Evolutionary conservation across 2,329 filamentous ascomycete species (phyloP).

Genomic region (Knoxdaviesia capensis): DNA sequence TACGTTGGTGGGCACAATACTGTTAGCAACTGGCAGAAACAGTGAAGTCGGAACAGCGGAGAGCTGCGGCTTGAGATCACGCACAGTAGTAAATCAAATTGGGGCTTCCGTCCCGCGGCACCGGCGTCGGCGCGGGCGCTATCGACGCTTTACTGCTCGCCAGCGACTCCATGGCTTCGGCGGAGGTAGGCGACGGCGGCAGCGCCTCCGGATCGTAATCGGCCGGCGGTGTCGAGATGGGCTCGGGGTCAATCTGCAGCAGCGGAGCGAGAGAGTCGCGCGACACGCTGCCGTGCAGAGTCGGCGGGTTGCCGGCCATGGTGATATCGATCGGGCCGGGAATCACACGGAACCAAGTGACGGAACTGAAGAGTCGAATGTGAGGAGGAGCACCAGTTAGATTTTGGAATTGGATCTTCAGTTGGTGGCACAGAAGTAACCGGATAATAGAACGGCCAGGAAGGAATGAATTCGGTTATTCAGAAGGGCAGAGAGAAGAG

Average conservation of each 20-base stretch:
- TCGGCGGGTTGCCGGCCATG: too few relatives aligned
- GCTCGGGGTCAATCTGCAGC: conserved; percentile 62
- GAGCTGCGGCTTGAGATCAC: conserved; percentile 10
- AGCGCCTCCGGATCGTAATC: conserved; percentile 26
- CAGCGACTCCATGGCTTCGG: conserved; percentile 14
- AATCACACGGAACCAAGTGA: too few relatives aligned
- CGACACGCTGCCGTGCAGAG: background rate
- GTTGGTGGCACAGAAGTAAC: too few relatives aligned
- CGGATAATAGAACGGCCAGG: too few relatives aligned
- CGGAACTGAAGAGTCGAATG: too few relatives aligned
- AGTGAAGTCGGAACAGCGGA: background rate
- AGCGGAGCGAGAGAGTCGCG: conserved; percentile 25
- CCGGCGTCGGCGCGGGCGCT: conserved; percentile 29
- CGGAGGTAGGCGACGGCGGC: conserved; percentile 15
- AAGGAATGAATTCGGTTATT: too few relatives aligned
- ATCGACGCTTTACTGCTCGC: conserved; percentile 16
- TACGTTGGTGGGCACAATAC: background rate
- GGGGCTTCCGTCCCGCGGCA: conserved; percentile 14
- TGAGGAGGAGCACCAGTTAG: too few relatives aligned
- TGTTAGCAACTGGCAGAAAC: background rate
- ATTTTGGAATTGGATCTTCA: too few relatives aligned
- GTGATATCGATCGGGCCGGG: too few relatives aligned
- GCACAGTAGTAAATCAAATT: conserved; percentile 48
- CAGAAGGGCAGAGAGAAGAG: too few relatives aligned
- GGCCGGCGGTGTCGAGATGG: conserved; percentile 39